Conservation (phyloP, 2,329 filamentous ascomycete species). For the Dothistroma pini region DNA sequence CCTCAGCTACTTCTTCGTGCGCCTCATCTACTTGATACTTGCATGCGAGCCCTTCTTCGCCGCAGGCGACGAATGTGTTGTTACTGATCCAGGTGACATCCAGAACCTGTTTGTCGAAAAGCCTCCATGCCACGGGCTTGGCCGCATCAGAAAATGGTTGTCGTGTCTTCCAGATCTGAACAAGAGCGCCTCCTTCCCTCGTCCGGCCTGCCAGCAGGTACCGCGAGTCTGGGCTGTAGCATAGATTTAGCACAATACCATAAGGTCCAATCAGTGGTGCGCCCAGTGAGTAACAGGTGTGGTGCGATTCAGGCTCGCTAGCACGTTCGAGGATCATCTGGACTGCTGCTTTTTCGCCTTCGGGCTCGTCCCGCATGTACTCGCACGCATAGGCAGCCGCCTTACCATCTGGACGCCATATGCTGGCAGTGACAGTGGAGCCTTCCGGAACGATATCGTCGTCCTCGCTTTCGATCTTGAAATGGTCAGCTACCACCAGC, state of each 20-base stretch:
- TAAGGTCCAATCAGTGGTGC: slow-evolving; percentile 27
- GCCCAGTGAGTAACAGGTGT: slow-evolving; percentile 18
- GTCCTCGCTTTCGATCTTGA: background rate
- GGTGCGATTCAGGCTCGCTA: slow-evolving; percentile 17
- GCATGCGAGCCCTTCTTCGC: slow-evolving; percentile 32
- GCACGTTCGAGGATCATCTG: slow-evolving; percentile 29
- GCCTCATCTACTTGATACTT: slow-evolving; percentile 22
- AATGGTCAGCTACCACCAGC: background rate
- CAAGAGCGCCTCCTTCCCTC: slow-evolving; percentile 30
- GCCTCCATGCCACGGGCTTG: slow-evolving; percentile 37
- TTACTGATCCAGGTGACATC: slow-evolving; percentile 46
- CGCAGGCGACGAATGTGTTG: slow-evolving; percentile 43
- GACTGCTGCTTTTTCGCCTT: slow-evolving; percentile 18
- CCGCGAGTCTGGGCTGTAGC: slow-evolving; percentile 31
- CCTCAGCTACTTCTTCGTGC: slow-evolving; percentile 9
- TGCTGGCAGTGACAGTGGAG: slow-evolving; percentile 31
- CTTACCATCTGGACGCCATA: slow-evolving; percentile 36
- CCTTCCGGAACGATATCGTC: slow-evolving; percentile 18
- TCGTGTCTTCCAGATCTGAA: slow-evolving; percentile 31
- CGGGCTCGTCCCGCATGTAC: slow-evolving; percentile 17
- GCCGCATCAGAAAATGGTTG: slow-evolving; percentile 23
- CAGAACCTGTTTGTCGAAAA: slow-evolving; percentile 41
- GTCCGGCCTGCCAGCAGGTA: slow-evolving; percentile 31
- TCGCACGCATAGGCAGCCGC: slow-evolving; percentile 32
- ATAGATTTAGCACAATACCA: slow-evolving; percentile 29